These are phyloP conservation scores for Ziziphus jujuba DNA, from an alignment of 306 rosid species.

Conservation along the genomic window DNA sequence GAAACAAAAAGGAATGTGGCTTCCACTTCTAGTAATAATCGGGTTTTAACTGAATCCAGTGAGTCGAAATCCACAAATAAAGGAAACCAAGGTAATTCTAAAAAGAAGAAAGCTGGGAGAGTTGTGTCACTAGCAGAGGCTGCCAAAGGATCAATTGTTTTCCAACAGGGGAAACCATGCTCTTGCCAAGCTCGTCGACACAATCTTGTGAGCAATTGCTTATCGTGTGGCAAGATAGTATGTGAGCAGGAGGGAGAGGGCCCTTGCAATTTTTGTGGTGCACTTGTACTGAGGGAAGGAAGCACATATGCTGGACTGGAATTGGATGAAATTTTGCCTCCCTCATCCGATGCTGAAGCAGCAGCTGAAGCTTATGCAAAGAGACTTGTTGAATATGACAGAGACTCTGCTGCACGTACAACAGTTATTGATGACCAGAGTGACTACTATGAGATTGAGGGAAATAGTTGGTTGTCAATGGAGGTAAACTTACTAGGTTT, in stretches of 20 bases:
- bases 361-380: constrained; percentile 93
- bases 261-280: constrained; percentile 86
- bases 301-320: constrained; percentile 91
- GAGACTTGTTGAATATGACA: constrained; percentile 87
- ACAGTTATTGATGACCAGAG: constrained; percentile 96
- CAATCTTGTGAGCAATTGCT: constrained; percentile 71
- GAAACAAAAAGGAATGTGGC: constrained; percentile 41
- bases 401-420: constrained; percentile 91
- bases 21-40: constrained; percentile 39
- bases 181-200: constrained; percentile 86
- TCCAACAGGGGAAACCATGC: constrained; percentile 92
- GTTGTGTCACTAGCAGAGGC: constrained; percentile 83
- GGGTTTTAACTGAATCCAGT: constrained; percentile 29
- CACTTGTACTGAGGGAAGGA: constrained; percentile 85
- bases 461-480: constrained; percentile 87
- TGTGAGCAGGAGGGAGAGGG: constrained; percentile 99
- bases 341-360: constrained; percentile 65
- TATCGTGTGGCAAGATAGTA: constrained; percentile 93
- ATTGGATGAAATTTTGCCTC: constrained; percentile 67
- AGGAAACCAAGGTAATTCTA: constrained; percentile 65
- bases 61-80: constrained; percentile 45
- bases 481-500: constrained; percentile 53
- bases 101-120: constrained; percentile 82
- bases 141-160: constrained; percentile 85
- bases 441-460: constrained; percentile 93